Base-by-base conservation (phyloP, 768 basidiomycete genomes). In the Xerocomus potaroensis region DNA sequence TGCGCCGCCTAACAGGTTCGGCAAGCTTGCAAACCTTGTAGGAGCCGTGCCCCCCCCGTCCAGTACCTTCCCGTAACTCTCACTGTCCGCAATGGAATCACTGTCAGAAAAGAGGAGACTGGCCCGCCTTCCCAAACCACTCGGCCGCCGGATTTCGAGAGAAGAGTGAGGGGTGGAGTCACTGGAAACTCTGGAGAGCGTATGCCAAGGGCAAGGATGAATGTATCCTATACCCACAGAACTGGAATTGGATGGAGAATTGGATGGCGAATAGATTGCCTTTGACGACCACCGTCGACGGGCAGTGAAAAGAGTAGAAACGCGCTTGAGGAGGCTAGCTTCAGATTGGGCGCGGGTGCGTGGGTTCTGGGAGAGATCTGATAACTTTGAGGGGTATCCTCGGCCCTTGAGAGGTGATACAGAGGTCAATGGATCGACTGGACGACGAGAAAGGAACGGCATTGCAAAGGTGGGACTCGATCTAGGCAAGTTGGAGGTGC, bases 81-180 rank as follows among this genome's bases (percentile, higher is more conserved):
- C 56, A 21, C 40, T 51, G 36, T 44, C 47, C 3, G 37, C n/a
- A 29, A 50, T 2, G 4, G 60, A 56, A 30, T 44, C 42, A 8
- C n/a, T n/a, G n/a, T 12, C 18, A 29, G 61, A 59, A 37, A 41
- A 57, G 21, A 66, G 31, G 15, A 58, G 40, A 33, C 63, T 65
- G 3, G 64, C 64, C 3, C 66, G 59, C 38, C 65, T 52, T 24
- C 64, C 64, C 15, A 65, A 31, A 24, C 64, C 64, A 16, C 64
- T 65, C 9, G 64, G 64, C 12, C 63, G 60, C 27, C 64, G 61
- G 30, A 65, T 65, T 48, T 65, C 64, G 2, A 65, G 61, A 15
- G 66, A 67, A 22, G 61, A 56, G 10, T 43, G 41, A 8, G 55
- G 41, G 5, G 51, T 54, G 2, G 59, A 55, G 32, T 49, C 49